Base-by-base conservation (phyloP, 1,139 yeast genomes). In the Entelexis paramagnoliae region DNA sequence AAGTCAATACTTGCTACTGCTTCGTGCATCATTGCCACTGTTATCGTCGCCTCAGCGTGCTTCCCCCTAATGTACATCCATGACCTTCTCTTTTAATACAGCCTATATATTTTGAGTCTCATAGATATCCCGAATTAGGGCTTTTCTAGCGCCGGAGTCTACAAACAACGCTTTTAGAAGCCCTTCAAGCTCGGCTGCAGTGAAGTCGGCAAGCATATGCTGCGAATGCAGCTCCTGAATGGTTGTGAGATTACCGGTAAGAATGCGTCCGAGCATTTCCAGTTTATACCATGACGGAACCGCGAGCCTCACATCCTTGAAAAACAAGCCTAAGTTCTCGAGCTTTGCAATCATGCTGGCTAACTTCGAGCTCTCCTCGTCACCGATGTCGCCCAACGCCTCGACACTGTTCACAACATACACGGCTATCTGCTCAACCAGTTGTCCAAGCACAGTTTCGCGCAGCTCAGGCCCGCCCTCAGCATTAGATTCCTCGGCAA, bases 141-240 rank as follows among this genome's bases (percentile, higher is more conserved):
- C 33, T 13, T 26, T 16, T 1, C 58, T 40, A 24, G 30, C 14
- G 8, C 46, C 26, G 1, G 93, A 82, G 49, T 84, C 84, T 5
- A 84, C 79, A 66, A 88, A 88, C 49, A 86, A 68, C 41, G 80
- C 70, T 42, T 67, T 63, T n/a, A 89, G 71, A 62, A 88, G 69
- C 10, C 69, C 64, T 4, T 80, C 72, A 51, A 89, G 68, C 65
- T 88, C 96, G 2, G 72, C 69, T 0, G 93, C 79, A 9, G 77
- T 70, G 54, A 85, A 75, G 60, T 87, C 88, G 56, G 74, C 84
- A 55, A 86, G 78, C 51, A 80, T 83, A 16, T 89, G 93, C 55
- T 79, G 79, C 61, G 81, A 82, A 60, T 82, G 83, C 62, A 78
- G 64, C 30, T 78, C 83, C 74, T 82, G 75, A 47, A 88, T 87